Base-by-base conservation (phyloP, 176 grass and related monocot genomes). In the Echinochloa phyllopogon region DNA sequence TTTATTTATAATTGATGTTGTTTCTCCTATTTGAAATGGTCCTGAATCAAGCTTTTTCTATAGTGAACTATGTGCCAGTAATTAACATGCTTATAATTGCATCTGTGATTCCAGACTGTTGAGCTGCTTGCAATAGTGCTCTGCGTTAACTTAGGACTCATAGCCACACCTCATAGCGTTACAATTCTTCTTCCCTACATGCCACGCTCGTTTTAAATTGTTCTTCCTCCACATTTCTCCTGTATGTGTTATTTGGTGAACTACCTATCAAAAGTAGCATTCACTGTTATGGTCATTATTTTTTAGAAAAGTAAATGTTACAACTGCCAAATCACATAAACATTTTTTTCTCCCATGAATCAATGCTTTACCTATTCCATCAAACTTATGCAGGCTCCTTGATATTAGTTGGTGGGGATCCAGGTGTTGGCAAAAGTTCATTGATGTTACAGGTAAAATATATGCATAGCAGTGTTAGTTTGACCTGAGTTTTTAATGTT, bases 381-480 rank as follows among this genome's bases (percentile, higher is more conserved):
- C 36, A 65, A 75, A 67, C 52, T 76, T 83, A 39, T 90, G 53
- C 86, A 98, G 96, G 96, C 58, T 98, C 93, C 15, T 95, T 98
- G 86, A 60, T 98, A 85, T 88, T 98, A 87, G 83, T 98, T 57
- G 96, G 96, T 51, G 96, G 96, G 50, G 96, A 98, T 82, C 93
- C 96, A 87, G 96, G 96, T 90, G 93, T 95, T 49, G 96, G 96
- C 50, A 98, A 98, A 93, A 98, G 96, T 90, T 94, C 96, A 67
- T 82, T 98, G 87, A 68, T 95, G 76, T 87, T 98, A 66, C 96
- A 98, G 96, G 96, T 95, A 77, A 64, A 81, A 61, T 55, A 65
- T 78, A 60, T 67, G 42, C 16, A 69, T 47, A 75, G 43, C n/a
- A 48, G n/a, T 85, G 20, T 73, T 75, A 69, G 47, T 82, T 82